phyloP scores from a whole-genome alignment of 2,329 filamentous ascomycete genomes.

The Diplodia scrobiculata region DNA sequence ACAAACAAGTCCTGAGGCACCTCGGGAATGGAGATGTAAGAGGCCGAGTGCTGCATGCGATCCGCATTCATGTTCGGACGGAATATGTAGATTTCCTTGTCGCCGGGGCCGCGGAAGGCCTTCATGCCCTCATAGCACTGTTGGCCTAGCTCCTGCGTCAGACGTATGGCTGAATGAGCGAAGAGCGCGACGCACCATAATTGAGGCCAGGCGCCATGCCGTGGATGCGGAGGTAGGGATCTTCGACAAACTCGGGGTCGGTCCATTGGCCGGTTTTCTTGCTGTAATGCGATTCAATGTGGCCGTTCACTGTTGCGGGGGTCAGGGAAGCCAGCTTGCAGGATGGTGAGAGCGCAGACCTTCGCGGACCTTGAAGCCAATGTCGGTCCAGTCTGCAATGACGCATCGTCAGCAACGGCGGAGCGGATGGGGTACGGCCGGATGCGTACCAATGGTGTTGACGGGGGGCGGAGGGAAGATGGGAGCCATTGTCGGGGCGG shows the following conservation, averaged over 20 bases:
- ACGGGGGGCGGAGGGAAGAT: conserved; percentile 75
- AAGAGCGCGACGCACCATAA: conserved; percentile 59
- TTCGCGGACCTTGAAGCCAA: conserved; percentile 91
- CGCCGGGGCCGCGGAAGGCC: conserved; percentile 78
- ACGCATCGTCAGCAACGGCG: conserved; percentile 14
- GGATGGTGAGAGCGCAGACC: conserved; percentile 55
- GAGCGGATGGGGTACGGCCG: not conserved
- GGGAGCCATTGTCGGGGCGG: conserved; percentile 36
- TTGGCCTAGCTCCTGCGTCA: conserved; percentile 56
- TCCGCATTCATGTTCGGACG: conserved; percentile 80
- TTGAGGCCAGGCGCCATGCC: conserved; percentile 95
- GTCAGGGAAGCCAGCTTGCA: not conserved
- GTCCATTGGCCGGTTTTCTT: conserved; percentile 75
- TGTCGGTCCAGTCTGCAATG: conserved; percentile 76
- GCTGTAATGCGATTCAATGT: conserved; percentile 86
- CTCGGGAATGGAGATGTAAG: conserved; percentile 78
- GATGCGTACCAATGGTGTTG: conserved; percentile 66
- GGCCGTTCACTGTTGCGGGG: conserved; percentile 74
- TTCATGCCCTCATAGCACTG: conserved; percentile 99
- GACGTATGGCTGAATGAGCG: not conserved
- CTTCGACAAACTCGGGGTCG: conserved; percentile 73
- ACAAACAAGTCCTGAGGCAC: conserved; percentile 78
- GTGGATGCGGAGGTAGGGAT: conserved; percentile 85
- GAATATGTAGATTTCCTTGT: conserved; percentile 77
- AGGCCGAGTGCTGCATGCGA: conserved; percentile 81